Evolutionary conservation across 2,329 filamentous ascomycete genomes (phyloP).

Genomic region (Botrytis fragariae): DNA sequence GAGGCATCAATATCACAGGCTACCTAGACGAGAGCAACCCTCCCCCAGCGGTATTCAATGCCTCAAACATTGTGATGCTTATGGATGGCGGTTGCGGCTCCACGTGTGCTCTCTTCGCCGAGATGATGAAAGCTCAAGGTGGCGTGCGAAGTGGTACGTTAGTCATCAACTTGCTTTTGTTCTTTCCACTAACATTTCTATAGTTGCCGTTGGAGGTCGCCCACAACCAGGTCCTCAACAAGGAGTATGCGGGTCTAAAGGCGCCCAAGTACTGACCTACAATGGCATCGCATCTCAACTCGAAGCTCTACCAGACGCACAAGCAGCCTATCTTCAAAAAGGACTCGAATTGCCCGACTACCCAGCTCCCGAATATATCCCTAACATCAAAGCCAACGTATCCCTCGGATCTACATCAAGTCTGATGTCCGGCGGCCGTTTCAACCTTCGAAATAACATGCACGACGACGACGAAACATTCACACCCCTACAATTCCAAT

Average conservation of each 20-base stretch:
- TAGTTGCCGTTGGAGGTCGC: slow-evolving; percentile 53
- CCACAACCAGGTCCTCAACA: slow-evolving; percentile 55
- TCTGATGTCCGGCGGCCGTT: neutral
- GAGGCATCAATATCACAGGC: slow-evolving; percentile 37
- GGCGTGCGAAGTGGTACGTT: slow-evolving; percentile 28
- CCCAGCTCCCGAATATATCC: slow-evolving; percentile 41
- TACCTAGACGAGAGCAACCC: slow-evolving; percentile 30
- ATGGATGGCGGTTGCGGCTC: slow-evolving; percentile 57
- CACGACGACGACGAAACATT: slow-evolving; percentile 29
- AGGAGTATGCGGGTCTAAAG: slow-evolving; percentile 62
- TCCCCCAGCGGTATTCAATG: slow-evolving; percentile 42
- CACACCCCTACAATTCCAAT: slow-evolving; percentile 57
- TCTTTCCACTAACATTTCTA: slow-evolving; percentile 40
- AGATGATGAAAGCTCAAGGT: slow-evolving; percentile 49
- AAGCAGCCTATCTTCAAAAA: neutral
- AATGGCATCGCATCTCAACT: neutral
- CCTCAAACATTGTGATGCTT: slow-evolving; percentile 38
- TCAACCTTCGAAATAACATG: slow-evolving; percentile 37
- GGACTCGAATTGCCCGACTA: slow-evolving; percentile 22
- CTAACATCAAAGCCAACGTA: slow-evolving; percentile 13
- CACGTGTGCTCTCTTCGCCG: slow-evolving; percentile 57
- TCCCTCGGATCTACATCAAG: neutral
- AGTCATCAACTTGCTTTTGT: neutral
- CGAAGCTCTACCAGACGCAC: slow-evolving; percentile 1
- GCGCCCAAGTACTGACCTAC: slow-evolving; percentile 40